phyloP scores from a whole-genome alignment of 148 eudicot genomes.

The Cornus suecica region DNA sequence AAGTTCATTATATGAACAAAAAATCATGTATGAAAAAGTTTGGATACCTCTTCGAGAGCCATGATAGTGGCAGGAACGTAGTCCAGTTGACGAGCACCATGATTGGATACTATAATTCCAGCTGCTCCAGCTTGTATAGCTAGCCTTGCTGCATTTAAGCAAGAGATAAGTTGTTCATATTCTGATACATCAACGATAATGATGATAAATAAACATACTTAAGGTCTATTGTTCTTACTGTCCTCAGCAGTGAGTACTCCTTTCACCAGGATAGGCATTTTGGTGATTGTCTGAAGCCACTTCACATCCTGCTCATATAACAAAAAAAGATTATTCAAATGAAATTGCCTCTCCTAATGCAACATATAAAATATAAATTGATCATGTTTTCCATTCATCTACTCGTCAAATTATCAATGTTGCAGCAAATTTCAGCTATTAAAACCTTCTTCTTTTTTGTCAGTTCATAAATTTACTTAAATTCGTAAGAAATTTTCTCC shows the following conservation, averaged over 20 bases:
- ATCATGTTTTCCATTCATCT: too few relatives aligned
- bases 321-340: background rate
- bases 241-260: slow-evolving; percentile 96
- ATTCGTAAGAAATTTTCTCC: too few relatives aligned
- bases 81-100: slow-evolving; percentile 98
- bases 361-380: slow-evolving; percentile 1
- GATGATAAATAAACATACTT: background rate
- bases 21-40: background rate
- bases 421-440: background rate
- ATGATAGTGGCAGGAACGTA: slow-evolving; percentile 94
- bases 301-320: slow-evolving; percentile 63
- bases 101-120: slow-evolving; percentile 95
- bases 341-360: background rate
- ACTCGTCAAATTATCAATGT: background rate
- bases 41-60: slow-evolving; percentile 90
- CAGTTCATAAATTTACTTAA: too few relatives aligned
- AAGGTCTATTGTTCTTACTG: slow-evolving; percentile 35
- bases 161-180: background rate
- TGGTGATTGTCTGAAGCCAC: slow-evolving; percentile 97
- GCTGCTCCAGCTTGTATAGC: slow-evolving; percentile 86
- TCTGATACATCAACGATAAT: background rate
- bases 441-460: too few relatives aligned
- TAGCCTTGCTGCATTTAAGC: slow-evolving; percentile 62
- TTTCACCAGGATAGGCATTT: slow-evolving; percentile 93
- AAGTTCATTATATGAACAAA: background rate